Evolutionary conservation across 192 early-diverging fungal genomes (phyloP).

Genomic region (Backusella sp.): DNA sequence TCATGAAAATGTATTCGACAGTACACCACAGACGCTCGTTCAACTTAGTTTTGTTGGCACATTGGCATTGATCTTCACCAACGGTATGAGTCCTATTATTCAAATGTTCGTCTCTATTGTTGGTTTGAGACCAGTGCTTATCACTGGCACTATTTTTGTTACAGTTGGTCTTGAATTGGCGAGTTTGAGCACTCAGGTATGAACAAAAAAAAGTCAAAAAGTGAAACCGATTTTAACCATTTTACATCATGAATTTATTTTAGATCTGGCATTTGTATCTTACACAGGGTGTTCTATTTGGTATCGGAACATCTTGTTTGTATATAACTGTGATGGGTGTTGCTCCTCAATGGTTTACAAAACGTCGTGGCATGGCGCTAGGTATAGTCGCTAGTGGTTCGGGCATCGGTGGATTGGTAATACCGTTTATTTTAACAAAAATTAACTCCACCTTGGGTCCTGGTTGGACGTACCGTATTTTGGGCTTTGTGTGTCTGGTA

Average conservation of each 20-base stretch:
- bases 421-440: conserved; percentile 55
- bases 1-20: conserved; percentile 20
- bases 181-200: conserved; percentile 8
- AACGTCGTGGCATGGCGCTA: conserved; percentile 51
- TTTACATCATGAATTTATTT: neutral
- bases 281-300: conserved; percentile 59
- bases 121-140: conserved; percentile 14
- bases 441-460: conserved; percentile 55
- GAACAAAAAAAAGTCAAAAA: neutral
- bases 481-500: conserved; percentile 26
- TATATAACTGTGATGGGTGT: conserved; percentile 31
- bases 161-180: conserved; percentile 22
- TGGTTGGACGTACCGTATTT: conserved; percentile 45
- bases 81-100: conserved; percentile 19
- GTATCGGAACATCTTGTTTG: conserved; percentile 39
- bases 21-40: conserved; percentile 4
- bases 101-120: conserved; percentile 20
- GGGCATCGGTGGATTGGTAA: conserved; percentile 69
- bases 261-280: conserved; percentile 62
- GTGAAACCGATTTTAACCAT: neutral
- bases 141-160: conserved; percentile 8
- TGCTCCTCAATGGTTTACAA: conserved; percentile 58
- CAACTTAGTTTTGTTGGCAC: conserved; percentile 36
- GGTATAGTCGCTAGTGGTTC: conserved; percentile 60
- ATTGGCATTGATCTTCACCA: conserved; percentile 2